phyloP scores from a whole-genome alignment of 176 grass and related monocot genomes.

The Oryza rufipogon region DNA sequence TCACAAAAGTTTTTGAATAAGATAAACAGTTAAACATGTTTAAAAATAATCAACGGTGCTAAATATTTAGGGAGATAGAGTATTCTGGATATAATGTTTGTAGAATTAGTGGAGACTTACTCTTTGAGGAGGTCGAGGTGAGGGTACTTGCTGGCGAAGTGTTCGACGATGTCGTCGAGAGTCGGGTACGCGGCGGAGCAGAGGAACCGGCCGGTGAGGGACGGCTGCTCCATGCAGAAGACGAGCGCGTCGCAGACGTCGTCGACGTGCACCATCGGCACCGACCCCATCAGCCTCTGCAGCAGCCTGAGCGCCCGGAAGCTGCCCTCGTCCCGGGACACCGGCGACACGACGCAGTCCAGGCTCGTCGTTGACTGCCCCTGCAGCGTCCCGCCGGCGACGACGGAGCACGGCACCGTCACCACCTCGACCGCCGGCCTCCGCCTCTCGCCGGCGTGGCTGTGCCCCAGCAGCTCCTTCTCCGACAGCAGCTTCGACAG shows the following conservation, averaged over 20 bases:
- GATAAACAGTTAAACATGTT: too few species aligned
- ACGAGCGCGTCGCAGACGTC: slow-evolving; percentile 66
- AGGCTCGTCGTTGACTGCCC: neutral
- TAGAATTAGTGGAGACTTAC: slow-evolving; percentile 26
- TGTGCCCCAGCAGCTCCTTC: slow-evolving; percentile 53
- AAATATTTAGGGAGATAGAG: too few species aligned
- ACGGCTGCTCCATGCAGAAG: slow-evolving; percentile 55
- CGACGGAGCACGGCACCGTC: slow-evolving; percentile 47
- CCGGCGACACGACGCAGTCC: slow-evolving; percentile 20
- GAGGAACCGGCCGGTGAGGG: slow-evolving; percentile 59
- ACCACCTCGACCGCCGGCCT: slow-evolving; percentile 50
- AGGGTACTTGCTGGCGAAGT: slow-evolving; percentile 48
- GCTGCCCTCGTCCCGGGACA: neutral
- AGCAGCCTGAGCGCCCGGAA: slow-evolving; percentile 25
- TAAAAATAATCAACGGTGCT: too few species aligned
- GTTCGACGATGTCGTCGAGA: neutral
- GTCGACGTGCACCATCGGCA: slow-evolving; percentile 60
- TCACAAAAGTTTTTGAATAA: too few species aligned
- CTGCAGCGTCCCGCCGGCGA: slow-evolving; percentile 49
- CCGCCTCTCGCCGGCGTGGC: slow-evolving; percentile 16
- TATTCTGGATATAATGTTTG: too few species aligned
- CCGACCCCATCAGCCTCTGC: slow-evolving; percentile 46
- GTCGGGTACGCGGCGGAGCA: slow-evolving; percentile 43
- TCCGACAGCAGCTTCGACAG: slow-evolving; percentile 38
- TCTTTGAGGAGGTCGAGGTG: slow-evolving; percentile 48